phyloP scores from a whole-genome alignment of 2,329 filamentous ascomycete species.

The Beauveria varroae region DNA sequence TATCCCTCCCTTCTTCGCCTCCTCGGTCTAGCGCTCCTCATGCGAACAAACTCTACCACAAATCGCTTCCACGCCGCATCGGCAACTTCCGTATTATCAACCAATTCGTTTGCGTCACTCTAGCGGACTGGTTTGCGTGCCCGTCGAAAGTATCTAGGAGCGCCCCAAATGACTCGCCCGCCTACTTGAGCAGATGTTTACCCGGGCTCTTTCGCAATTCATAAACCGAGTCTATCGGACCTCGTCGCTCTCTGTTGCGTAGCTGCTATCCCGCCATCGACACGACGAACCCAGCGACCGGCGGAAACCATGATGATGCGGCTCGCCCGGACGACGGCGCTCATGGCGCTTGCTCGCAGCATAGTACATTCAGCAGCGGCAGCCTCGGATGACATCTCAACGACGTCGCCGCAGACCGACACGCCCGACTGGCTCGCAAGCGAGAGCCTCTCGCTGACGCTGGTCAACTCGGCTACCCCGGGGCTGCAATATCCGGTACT shows the following conservation, averaged over 20 bases:
- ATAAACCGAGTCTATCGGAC: neutral
- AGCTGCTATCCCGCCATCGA: neutral
- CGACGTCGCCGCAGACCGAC: constrained; percentile 27
- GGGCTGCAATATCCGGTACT: constrained; percentile 34
- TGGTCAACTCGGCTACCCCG: constrained; percentile 23
- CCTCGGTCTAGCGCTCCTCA: neutral
- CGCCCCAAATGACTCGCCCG: neutral
- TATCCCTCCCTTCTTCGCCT: neutral
- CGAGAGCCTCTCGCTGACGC: constrained; percentile 34
- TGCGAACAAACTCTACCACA: neutral
- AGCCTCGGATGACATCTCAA: constrained; percentile 24
- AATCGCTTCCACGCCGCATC: neutral
- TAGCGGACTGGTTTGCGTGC: neutral
- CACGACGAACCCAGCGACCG: neutral
- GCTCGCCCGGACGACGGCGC: neutral
- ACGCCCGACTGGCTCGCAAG: constrained; percentile 31
- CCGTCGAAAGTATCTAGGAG: neutral
- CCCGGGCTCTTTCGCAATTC: neutral
- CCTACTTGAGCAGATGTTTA: neutral
- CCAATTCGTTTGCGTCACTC: neutral
- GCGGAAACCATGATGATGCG: neutral
- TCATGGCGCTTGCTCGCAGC: neutral
- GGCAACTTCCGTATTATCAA: neutral
- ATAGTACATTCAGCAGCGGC: constrained; percentile 5
- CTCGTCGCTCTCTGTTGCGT: neutral